These are phyloP conservation scores for Alternaria triticimaculans DNA, from an alignment of 2,329 filamentous ascomycete species.

Conservation along the genomic window DNA sequence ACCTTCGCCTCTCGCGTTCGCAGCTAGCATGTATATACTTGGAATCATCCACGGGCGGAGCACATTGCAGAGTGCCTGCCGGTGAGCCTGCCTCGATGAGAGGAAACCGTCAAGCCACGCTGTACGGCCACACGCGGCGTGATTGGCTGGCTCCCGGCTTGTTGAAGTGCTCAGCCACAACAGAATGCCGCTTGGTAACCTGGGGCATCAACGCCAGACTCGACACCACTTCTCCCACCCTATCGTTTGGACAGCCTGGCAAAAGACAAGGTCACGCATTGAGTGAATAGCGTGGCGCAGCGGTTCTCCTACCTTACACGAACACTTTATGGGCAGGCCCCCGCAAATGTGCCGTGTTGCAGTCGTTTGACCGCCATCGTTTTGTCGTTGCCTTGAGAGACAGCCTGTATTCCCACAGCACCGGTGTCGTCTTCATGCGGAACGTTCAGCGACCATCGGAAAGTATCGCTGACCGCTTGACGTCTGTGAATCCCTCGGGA, in stretches of 20 bases:
- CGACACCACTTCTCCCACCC: slow-evolving; percentile 21
- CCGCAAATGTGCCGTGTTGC: slow-evolving; percentile 5
- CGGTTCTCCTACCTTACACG: slow-evolving; percentile 8
- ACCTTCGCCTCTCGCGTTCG: slow-evolving; percentile 14
- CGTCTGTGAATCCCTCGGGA: slow-evolving; percentile 7
- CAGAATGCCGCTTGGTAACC: slow-evolving; percentile 1
- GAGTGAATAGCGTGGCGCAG: slow-evolving; percentile 34
- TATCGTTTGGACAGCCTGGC: slow-evolving; percentile 21
- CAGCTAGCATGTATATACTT: slow-evolving; percentile 31
- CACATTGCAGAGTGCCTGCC: slow-evolving; percentile 38
- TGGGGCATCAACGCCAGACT: slow-evolving; percentile 15
- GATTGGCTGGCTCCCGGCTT: slow-evolving; percentile 20
- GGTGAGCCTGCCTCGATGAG: slow-evolving; percentile 23
- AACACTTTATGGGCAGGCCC: slow-evolving; percentile 24
- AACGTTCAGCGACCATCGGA: slow-evolving; percentile 10
- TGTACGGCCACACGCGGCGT: slow-evolving; percentile 20
- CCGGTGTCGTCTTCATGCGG: slow-evolving; percentile 21
- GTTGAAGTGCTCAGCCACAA: slow-evolving; percentile 21
- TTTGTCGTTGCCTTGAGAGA: slow-evolving; percentile 39
- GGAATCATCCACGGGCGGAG: slow-evolving; percentile 26
- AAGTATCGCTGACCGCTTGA: slow-evolving; percentile 1
- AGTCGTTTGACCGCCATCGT: slow-evolving; percentile 20
- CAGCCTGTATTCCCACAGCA: slow-evolving; percentile 26
- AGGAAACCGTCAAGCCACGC: slow-evolving; percentile 22
- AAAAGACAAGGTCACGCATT: slow-evolving; percentile 23